Evolutionary conservation across 352 stramenopile genomes (phyloP).

Genomic region (Phytophthora meadii): DNA sequence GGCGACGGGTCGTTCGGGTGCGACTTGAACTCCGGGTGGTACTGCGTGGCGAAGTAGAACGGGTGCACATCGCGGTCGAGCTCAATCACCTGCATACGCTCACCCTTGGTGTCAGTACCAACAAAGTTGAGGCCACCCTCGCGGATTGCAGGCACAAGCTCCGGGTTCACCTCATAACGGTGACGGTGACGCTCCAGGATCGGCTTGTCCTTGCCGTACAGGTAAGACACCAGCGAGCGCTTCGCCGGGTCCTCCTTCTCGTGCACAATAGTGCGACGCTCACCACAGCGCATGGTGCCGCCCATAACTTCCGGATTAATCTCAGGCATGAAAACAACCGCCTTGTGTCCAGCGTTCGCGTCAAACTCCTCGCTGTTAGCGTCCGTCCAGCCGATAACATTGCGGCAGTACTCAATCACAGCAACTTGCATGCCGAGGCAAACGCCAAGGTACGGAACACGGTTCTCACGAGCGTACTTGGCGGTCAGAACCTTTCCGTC

Average conservation of each 20-base stretch:
- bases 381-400: conserved; percentile 92
- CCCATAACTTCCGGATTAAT: conserved; percentile 98
- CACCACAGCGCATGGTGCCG: conserved; percentile 99
- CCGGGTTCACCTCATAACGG: conserved; percentile 99
- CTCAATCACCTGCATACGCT: conserved; percentile 99
- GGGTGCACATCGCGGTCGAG: conserved; percentile 95
- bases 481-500: conserved; percentile 98
- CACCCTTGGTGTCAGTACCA: conserved; percentile 96
- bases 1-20: conserved; percentile 96
- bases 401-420: conserved; percentile 98
- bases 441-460: conserved; percentile 97
- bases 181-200: conserved; percentile 98
- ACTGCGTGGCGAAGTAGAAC: conserved; percentile 99
- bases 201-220: conserved; percentile 89
- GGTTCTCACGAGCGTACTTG: conserved; percentile 95
- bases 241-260: conserved; percentile 80
- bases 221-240: conserved; percentile 88
- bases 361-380: conserved; percentile 97
- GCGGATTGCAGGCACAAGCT: conserved; percentile 92
- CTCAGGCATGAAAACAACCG: conserved; percentile 99
- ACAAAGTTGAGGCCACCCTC: conserved; percentile 96
- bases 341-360: conserved; percentile 86
- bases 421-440: conserved; percentile 97
- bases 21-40: conserved; percentile 99
- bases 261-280: conserved; percentile 94